Evolutionary conservation across 2,329 filamentous ascomycete genomes (phyloP), one percentile per base, ranked within the genome.

Genomic region (Talaromyces marneffei): DNA sequence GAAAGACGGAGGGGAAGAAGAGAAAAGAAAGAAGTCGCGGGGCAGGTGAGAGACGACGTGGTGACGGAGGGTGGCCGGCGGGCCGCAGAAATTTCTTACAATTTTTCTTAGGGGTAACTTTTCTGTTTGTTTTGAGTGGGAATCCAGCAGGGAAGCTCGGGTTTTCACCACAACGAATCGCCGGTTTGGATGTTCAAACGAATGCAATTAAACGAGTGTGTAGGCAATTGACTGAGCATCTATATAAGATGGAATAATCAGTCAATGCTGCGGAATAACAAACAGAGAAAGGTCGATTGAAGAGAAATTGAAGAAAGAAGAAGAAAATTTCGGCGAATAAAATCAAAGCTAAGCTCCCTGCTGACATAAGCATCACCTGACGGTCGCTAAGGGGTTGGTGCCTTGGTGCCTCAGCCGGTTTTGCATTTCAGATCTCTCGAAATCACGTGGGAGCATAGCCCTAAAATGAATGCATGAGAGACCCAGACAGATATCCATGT

Each of bases 11-110:
- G 76, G 67, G 75, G 70, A 65, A 75, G 66, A 83, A 83, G 85
- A 86, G 79, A 70, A 81, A 85, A 85, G 69, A 78, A 69, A 62
- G 75, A 70, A 62, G 75, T 61, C 56, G 70, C 60, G 65, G 67
- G 65, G 44, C 66, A 63, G 50, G 64, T 64, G 61, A 67, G 58
- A 67, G 66, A 63, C 67, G 68, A 69, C 71, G 70, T 73, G 65
- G 66, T 73, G 65, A 65, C 67, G 68, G 64, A 58, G 63, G 55
- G 63, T 69, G 67, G 72, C 70, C 58, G 52, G 57, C 44, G 62
- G 58, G 64, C 66, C 64, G 64, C 58, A 56, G 62, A 53, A 61
- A 61, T 59, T 52, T 59, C 48, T 52, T 20, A 29, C 4, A 9
- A 25, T 23, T 55, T 55, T 55, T 23, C 20, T 55, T 53, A 33